Conservation (phyloP, 441 rosid species). For the Erodium texanum region DNA sequence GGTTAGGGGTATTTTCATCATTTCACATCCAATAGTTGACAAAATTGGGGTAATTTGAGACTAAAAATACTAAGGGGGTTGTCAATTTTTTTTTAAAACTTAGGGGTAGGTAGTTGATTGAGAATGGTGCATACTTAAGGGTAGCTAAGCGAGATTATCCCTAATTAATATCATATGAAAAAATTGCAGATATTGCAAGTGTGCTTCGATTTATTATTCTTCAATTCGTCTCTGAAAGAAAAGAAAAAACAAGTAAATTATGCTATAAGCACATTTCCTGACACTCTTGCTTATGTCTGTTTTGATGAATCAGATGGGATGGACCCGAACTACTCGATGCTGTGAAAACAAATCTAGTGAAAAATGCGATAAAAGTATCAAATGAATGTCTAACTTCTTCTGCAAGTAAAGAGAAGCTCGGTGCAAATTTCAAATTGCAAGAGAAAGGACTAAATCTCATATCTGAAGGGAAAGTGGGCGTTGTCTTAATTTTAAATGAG, state of each 20-base stretch:
- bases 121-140: too few species aligned
- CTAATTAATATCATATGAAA: background rate
- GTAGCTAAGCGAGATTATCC: too few species aligned
- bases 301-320: constrained; percentile 45
- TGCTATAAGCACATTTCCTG: background rate
- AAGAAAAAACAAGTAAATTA: background rate
- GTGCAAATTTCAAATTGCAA: constrained; percentile 28
- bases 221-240: background rate
- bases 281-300: constrained; percentile 15
- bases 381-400: constrained; percentile 29
- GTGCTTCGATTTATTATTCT: background rate
- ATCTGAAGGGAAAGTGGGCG: constrained; percentile 55
- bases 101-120: too few species aligned
- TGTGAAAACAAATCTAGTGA: constrained; percentile 27
- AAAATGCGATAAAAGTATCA: constrained; percentile 35
- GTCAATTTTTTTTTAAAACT: too few species aligned
- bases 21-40: too few species aligned
- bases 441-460: constrained; percentile 44
- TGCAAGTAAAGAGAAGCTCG: constrained; percentile 31
- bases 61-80: too few species aligned
- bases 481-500: constrained; percentile 43
- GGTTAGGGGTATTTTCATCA: too few species aligned
- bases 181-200: background rate
- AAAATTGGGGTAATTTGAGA: too few species aligned
- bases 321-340: constrained; percentile 33